Conservation (phyloP, 768 basidiomycete genomes). For the Hygrocybe punicea region DNA sequence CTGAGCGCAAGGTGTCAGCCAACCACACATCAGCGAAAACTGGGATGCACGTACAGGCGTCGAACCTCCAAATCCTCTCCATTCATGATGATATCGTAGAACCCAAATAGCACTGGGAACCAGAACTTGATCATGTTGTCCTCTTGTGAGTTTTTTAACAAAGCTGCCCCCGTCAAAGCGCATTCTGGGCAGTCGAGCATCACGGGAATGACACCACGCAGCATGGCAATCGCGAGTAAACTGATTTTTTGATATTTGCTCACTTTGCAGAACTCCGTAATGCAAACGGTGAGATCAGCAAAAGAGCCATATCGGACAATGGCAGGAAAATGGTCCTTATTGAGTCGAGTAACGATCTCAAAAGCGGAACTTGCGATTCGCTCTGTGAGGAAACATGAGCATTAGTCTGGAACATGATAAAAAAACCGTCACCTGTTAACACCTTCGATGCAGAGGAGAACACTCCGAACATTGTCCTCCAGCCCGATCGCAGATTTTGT, state of each 20-base stretch:
- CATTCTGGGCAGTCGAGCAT: slow-evolving; percentile 84
- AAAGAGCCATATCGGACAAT: slow-evolving; percentile 94
- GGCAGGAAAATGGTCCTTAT: slow-evolving; percentile 84
- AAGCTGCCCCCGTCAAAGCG: slow-evolving; percentile 29
- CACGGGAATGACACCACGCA: slow-evolving; percentile 85
- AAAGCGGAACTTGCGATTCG: slow-evolving; percentile 91
- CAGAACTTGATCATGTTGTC: slow-evolving; percentile 95
- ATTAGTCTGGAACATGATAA: background rate
- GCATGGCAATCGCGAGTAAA: slow-evolving; percentile 93
- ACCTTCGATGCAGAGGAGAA: slow-evolving; percentile 96
- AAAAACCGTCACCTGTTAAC: slow-evolving; percentile 59
- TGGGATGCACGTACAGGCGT: slow-evolving; percentile 66
- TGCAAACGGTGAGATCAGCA: slow-evolving; percentile 92
- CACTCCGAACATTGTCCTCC: slow-evolving; percentile 99
- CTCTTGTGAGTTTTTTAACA: slow-evolving; percentile 41
- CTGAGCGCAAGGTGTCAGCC: slow-evolving; percentile 38
- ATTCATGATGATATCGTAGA: slow-evolving; percentile 99
- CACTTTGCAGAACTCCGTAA: slow-evolving; percentile 99
- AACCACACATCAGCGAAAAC: slow-evolving; percentile 7
- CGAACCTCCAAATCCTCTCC: slow-evolving; percentile 98
- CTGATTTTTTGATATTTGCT: slow-evolving; percentile 99
- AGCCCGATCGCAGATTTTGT: slow-evolving; percentile 94
- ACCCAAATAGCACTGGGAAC: slow-evolving; percentile 96
- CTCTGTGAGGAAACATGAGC: slow-evolving; percentile 46
- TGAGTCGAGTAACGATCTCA: slow-evolving; percentile 89